Evolutionary conservation across 2,329 filamentous ascomycete genomes (phyloP).

Genomic region (Cladophialophora chaetospira): DNA sequence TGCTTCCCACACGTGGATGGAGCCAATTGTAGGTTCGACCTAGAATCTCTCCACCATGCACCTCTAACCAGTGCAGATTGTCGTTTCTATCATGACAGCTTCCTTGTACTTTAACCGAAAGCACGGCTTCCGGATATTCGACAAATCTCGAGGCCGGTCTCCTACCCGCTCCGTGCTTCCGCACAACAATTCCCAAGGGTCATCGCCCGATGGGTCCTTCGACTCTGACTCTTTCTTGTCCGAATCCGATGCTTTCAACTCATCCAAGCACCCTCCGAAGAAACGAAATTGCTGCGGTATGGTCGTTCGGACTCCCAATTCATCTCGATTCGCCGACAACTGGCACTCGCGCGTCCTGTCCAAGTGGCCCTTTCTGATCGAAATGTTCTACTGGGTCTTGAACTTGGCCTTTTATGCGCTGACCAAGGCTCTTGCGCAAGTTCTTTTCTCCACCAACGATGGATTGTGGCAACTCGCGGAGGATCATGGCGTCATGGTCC

Average conservation of each 20-base stretch:
- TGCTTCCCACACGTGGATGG: slow-evolving; percentile 40
- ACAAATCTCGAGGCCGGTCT: slow-evolving; percentile 32
- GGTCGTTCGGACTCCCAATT: slow-evolving; percentile 58
- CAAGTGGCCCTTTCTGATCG: slow-evolving; percentile 69
- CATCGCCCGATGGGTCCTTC: slow-evolving; percentile 28
- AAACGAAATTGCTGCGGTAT: slow-evolving; percentile 55
- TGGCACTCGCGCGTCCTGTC: slow-evolving; percentile 65
- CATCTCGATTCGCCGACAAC: slow-evolving; percentile 62
- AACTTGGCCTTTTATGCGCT: slow-evolving; percentile 66
- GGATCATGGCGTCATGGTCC: slow-evolving; percentile 39
- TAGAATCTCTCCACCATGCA: background rate
- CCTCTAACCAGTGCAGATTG: slow-evolving; percentile 43
- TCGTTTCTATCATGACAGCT: slow-evolving; percentile 52
- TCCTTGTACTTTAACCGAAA: slow-evolving; percentile 53
- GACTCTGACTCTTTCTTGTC: slow-evolving; percentile 39
- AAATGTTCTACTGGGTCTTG: slow-evolving; percentile 74
- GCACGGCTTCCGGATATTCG: slow-evolving; percentile 48
- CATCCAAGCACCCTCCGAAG: slow-evolving; percentile 50
- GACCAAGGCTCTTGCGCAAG: slow-evolving; percentile 56
- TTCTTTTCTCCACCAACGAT: slow-evolving; percentile 53
- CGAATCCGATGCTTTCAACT: slow-evolving; percentile 39
- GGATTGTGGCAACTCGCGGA: slow-evolving; percentile 52
- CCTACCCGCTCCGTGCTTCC: slow-evolving; percentile 26
- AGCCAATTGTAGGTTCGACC: slow-evolving; percentile 38
- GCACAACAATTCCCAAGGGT: slow-evolving; percentile 20